Percentiles rank a stretch among this genome's conserved stretches.
phyloP scores from a whole-genome alignment of 805 yeast genomes.

The Wickerhamomyces rabaulensis region DNA sequence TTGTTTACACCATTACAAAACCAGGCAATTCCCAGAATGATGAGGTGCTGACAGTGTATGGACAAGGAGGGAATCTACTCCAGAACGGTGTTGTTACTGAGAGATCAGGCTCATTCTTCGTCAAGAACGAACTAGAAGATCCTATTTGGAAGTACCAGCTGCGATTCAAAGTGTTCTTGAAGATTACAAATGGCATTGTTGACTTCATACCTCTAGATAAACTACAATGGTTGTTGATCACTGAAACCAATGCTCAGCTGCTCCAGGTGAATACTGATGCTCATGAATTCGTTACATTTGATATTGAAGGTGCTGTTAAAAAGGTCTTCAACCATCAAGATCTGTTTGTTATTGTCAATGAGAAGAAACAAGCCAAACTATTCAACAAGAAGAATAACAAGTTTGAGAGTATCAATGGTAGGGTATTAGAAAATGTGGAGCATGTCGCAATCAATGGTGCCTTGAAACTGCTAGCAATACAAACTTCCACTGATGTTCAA shows the following conservation, averaged over 20 bases:
- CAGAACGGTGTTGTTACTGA: conserved; percentile 23
- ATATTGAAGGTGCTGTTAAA: conserved; percentile 5
- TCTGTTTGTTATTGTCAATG: conserved; percentile 5
- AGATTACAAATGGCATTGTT: conserved; percentile 19
- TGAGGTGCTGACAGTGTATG: conserved; percentile 19
- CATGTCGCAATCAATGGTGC: not conserved
- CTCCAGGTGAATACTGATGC: conserved; percentile 11
- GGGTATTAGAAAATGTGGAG: conserved; percentile 1
- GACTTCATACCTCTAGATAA: conserved; percentile 17
- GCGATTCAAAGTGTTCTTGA: conserved; percentile 23
- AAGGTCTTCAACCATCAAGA: not conserved
- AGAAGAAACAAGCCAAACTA: conserved; percentile 5
- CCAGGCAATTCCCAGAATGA: conserved; percentile 8
- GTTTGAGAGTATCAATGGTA: not conserved
- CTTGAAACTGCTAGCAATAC: not conserved
- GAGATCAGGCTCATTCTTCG: conserved; percentile 12
- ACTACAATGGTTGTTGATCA: conserved; percentile 13
- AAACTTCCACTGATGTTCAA: not conserved
- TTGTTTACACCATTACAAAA: conserved; percentile 27
- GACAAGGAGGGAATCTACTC: conserved; percentile 12
- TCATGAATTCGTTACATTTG: conserved; percentile 8
- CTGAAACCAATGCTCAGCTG: conserved; percentile 14
- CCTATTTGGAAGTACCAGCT: conserved; percentile 20
- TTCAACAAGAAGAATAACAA: conserved; percentile 4
- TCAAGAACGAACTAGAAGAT: conserved; percentile 13